These are phyloP conservation scores for Fusarium marasasianum DNA, from an alignment of 2,329 filamentous ascomycete species.

Conservation along the genomic window DNA sequence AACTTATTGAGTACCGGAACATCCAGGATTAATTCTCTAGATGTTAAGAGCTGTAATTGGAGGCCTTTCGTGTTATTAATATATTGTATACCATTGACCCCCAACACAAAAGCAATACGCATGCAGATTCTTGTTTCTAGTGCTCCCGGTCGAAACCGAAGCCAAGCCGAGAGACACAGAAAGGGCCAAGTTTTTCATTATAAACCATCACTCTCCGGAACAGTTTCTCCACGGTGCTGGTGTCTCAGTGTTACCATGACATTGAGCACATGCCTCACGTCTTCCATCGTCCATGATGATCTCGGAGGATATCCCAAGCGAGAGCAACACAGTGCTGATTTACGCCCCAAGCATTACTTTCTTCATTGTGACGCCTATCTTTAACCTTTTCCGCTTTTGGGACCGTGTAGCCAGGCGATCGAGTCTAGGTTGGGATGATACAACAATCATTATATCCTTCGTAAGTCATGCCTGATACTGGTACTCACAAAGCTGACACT, in stretches of 20 bases:
- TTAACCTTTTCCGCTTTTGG: slow-evolving; percentile 53
- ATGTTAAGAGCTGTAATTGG: background rate
- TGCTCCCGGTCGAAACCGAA: background rate
- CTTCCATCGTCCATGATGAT: slow-evolving; percentile 31
- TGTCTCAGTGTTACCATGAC: background rate
- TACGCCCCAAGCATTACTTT: slow-evolving; percentile 54
- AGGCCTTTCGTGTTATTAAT: background rate
- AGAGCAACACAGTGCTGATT: slow-evolving; percentile 52
- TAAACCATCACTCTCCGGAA: background rate
- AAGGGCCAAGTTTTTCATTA: background rate
- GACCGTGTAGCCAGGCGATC: slow-evolving; percentile 50
- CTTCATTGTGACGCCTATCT: slow-evolving; percentile 53
- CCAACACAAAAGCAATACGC: slow-evolving; percentile 20
- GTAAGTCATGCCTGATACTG: slow-evolving; percentile 39
- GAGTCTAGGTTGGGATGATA: slow-evolving; percentile 54
- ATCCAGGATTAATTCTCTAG: background rate
- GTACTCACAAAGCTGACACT: background rate
- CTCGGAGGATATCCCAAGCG: slow-evolving; percentile 44
- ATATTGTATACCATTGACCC: background rate
- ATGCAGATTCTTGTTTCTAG: background rate
- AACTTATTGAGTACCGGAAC: background rate
- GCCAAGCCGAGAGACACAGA: background rate
- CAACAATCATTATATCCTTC: slow-evolving; percentile 53
- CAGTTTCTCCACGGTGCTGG: background rate
- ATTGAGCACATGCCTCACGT: background rate